Evolutionary conservation across 495 filamentous ascomycete species (phyloP), one percentile per base, ranked within the genome.

Genomic region (Eremomyces bilateralis): DNA sequence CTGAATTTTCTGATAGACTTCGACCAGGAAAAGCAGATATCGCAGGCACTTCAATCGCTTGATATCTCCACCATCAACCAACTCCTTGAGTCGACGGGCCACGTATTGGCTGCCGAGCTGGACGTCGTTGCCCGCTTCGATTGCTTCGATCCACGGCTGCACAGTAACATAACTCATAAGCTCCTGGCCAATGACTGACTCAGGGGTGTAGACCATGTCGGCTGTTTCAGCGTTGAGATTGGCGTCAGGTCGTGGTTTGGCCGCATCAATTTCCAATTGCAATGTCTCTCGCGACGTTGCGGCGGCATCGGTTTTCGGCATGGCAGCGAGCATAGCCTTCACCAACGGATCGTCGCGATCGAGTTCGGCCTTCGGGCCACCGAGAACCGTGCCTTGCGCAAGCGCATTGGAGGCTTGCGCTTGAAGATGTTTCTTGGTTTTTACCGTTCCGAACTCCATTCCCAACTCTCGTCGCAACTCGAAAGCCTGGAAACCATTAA

Each of bases 361-460:
- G 24, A 28, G 24, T 8, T 8, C 24, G 13, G 24, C 13, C 15
- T 32, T 32, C 8, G 30, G 30, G 6, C 8, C 15, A 16, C 30
- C 30, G 8, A 10, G 10, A 17, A 8, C 16, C 10, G 30, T 8
- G 11, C 16, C 19, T 40, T 33, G 40, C 36, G 34, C 24, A 40
- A 91, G 80, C 25, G 80, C 77, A 43, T 91, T 91, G 48, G 80
- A 71, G 16, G 78, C 73, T 33, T 76, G 58, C 21, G 74, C 71
- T 18, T 65, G 67, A 39, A 85, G 71, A 1, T 76, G 76, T 55
- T 91, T 91, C 61, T 77, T 76, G 2, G 90, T 72, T 58, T 90
- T 90, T 59, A 81, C 90, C 21, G 82, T 92, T 42, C 88, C 90
- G 58, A 97, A 97, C 32, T 75, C 72, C 46, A 80, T 68, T 40